phyloP scores from a whole-genome alignment of 176 grass and related monocot genomes.

The Eragrostis curvula region DNA sequence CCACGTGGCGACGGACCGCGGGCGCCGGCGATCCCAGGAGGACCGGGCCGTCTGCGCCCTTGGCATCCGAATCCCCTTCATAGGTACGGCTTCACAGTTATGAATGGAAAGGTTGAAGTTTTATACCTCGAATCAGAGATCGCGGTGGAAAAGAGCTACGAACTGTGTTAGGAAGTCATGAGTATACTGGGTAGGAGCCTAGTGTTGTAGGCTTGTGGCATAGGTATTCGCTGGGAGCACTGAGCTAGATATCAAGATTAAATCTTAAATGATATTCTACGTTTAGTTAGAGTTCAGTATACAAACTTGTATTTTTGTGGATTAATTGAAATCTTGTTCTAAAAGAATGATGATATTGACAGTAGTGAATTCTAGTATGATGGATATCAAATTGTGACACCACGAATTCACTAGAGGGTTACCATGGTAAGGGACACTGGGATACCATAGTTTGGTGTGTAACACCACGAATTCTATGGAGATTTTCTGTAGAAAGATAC shows the following conservation, averaged over 20 bases:
- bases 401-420: neutral
- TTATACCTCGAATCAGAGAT: neutral
- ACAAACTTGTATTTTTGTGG: neutral
- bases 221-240: neutral
- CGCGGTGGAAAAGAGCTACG: neutral
- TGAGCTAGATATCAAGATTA: neutral
- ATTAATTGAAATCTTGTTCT: conserved; percentile 3
- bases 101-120: neutral
- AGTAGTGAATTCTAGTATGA: neutral
- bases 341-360: neutral
- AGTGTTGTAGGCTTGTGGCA: neutral
- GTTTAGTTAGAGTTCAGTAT: neutral
- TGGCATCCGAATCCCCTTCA: conserved; percentile 88
- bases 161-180: neutral
- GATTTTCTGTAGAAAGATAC: neutral
- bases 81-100: conserved; percentile 40
- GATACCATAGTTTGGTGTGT: neutral
- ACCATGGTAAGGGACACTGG: neutral
- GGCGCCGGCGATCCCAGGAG: conserved; percentile 80
- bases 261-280: neutral
- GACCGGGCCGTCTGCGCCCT: conserved; percentile 77
- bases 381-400: neutral
- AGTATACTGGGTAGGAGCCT: neutral
- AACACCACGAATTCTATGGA: neutral
- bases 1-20: conserved; percentile 61